phyloP scores from a whole-genome alignment of 2,329 filamentous ascomycete genomes.

The Epichloe scottii region DNA sequence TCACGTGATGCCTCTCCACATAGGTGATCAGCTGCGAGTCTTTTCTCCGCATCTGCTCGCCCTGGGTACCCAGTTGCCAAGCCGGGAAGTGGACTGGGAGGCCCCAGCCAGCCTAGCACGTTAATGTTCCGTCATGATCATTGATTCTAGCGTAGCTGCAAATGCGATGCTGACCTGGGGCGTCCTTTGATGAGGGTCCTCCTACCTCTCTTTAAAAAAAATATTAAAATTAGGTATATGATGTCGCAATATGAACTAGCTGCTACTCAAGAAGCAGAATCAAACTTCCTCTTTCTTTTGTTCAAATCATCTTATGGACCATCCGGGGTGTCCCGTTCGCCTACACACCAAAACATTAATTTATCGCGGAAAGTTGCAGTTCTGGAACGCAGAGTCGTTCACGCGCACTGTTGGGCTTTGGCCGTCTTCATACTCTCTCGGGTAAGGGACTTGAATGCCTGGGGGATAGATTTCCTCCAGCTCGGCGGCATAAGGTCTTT shows the following conservation, averaged over 20 bases:
- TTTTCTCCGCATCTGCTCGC: no score
- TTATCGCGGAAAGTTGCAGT: neutral
- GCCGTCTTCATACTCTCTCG: neutral
- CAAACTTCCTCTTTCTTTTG: neutral
- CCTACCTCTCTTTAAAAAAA: no score
- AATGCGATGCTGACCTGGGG: no score
- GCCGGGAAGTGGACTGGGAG: neutral
- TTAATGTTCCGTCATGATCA: no score
- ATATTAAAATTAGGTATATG: no score
- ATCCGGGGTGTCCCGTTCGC: neutral
- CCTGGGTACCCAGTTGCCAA: no score
- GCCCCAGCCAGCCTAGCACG: no score
- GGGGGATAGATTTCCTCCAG: slow-evolving; percentile 2
- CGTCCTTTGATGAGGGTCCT: no score
- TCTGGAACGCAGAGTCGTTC: neutral
- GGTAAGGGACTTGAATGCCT: neutral
- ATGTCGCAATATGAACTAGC: no score
- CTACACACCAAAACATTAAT: neutral
- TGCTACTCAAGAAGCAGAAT: no score
- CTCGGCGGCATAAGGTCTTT: neutral
- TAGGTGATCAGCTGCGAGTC: neutral
- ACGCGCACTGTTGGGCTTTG: neutral
- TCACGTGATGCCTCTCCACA: neutral
- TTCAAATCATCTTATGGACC: neutral
- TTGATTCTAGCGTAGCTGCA: no score